These are phyloP conservation scores for Hyphopichia pseudoburtonii DNA, from an alignment of 1,139 yeast genomes.

Conservation along the genomic window DNA sequence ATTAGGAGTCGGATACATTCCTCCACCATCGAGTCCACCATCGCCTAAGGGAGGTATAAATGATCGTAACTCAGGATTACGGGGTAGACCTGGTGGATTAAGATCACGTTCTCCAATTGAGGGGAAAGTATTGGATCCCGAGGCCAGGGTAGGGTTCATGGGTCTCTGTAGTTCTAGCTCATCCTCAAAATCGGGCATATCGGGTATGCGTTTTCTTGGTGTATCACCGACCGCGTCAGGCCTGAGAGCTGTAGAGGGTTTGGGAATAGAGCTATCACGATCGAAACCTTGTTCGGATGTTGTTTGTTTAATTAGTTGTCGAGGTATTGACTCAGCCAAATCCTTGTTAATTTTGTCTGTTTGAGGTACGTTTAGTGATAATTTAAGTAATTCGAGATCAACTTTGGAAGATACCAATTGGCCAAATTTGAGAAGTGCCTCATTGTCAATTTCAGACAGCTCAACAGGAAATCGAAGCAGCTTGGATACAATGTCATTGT, in stretches of 20 bases:
- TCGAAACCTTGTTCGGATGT: background rate
- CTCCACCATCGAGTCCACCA: constrained; percentile 31
- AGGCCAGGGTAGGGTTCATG: constrained; percentile 6
- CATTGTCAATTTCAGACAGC: constrained; percentile 21
- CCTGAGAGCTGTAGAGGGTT: background rate
- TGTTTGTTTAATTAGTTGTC: background rate
- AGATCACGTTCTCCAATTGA: constrained; percentile 52
- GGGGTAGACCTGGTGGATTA: constrained; percentile 48
- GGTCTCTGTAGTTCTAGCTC: constrained; percentile 43
- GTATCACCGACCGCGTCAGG: background rate
- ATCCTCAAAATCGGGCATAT: constrained; percentile 59
- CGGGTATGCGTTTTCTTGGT: constrained; percentile 17
- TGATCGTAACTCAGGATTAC: constrained; percentile 43
- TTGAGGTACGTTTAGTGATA: no score
- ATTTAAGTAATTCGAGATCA: background rate
- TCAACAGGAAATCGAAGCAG: constrained; percentile 34
- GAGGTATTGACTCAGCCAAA: no score
- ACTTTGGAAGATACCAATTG: constrained; percentile 1
- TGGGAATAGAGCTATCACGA: background rate
- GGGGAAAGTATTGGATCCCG: constrained; percentile 18
- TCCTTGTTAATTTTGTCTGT: no score
- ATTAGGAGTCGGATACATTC: constrained; percentile 53
- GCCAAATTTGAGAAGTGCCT: constrained; percentile 25
- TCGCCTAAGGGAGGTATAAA: constrained; percentile 29
- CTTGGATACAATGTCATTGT: constrained; percentile 15